These are phyloP conservation scores for Schizosaccharomyces osmophilus DNA, from an alignment of 805 yeast genomes.

Conservation along the genomic window DNA sequence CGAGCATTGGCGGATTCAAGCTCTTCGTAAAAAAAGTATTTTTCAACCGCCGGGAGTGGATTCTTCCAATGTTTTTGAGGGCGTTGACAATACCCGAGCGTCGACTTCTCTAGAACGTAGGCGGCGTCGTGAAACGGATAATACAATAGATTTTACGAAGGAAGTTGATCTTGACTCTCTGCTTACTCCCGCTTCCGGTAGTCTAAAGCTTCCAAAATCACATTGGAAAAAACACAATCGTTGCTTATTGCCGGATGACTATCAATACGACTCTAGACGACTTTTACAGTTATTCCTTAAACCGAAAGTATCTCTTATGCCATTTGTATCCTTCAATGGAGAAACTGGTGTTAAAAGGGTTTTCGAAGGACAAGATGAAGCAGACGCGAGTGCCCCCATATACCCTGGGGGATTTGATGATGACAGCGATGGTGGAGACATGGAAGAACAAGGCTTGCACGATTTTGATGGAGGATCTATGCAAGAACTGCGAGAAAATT, in stretches of 20 bases:
- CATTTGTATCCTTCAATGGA: not conserved
- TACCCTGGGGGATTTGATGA: constrained; percentile 8
- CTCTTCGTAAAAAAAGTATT: not conserved
- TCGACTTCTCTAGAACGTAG: not conserved
- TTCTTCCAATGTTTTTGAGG: not conserved
- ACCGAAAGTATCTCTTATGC: constrained; percentile 13
- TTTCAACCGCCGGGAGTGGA: not conserved
- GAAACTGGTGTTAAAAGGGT: constrained; percentile 3
- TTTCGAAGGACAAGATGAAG: constrained; percentile 24
- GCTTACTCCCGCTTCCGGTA: constrained; percentile 20
- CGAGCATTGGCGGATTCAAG: constrained; percentile 67
- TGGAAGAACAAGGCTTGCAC: constrained; percentile 16
- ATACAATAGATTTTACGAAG: constrained; percentile 23
- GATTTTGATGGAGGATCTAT: constrained; percentile 10
- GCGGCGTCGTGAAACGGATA: constrained; percentile 13
- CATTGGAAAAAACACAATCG: constrained; percentile 20
- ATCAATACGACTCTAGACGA: constrained; percentile 42
- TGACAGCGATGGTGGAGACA: constrained; percentile 18
- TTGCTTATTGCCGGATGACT: constrained; percentile 46
- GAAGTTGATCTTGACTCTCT: constrained; percentile 19
- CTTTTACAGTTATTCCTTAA: constrained; percentile 45
- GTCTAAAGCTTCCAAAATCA: constrained; percentile 17
- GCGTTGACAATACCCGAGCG: constrained; percentile 2
- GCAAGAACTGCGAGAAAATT: constrained; percentile 3
- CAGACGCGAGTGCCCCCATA: constrained; percentile 44